Evolutionary conservation across 176 grass and related monocot species (phyloP), one percentile per base, ranked within the genome.

Genomic region (Areca catechu): DNA sequence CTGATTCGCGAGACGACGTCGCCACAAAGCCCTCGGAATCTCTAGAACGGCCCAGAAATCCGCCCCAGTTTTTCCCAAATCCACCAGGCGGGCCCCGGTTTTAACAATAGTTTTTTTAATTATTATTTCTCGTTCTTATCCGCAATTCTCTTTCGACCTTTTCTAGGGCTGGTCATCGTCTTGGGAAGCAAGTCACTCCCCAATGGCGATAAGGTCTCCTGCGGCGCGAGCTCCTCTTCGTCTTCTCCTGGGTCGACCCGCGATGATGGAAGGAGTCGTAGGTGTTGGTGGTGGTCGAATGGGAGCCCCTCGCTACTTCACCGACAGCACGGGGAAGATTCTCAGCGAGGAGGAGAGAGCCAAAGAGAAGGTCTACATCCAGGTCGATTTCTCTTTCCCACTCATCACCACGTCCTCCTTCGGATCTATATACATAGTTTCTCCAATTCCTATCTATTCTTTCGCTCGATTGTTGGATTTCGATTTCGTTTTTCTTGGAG

Each of bases 341-440:
- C 80, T 96, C 56, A 69, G 86, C 74, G 91, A 90, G 69, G 91
- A 90, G 74, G 91, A 96, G 77, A 76, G 80, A 57, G 83, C 91
- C 52, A 81, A 72, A 51, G 83, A 96, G 71, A 82, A 65, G 53
- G 77, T 96, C 72, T 96, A 88, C 83, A 82, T 96, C 61, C 86
- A 96, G 86, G 83, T 90, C 3, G 9, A 14, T 19, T 20, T 16
- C 21, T 62, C 7, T 63, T 48, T 14, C 50, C 15, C 18, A 63
- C 15, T 27, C 34, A 43, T 43, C 9, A 10, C 34, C 9, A 12
- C 9, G 1, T 12, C 34, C 34, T 37, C 1, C 9, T 37, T 10
- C 34, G 1, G 27, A 29, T 29, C 27, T 5, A 4, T 6, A 29
- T 29, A 29, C 4, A 6, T 29, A 29, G 27, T 6, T 37, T 1